phyloP scores from a whole-genome alignment of 345 rosid genomes.

The Erysimum cheiranthoides region DNA sequence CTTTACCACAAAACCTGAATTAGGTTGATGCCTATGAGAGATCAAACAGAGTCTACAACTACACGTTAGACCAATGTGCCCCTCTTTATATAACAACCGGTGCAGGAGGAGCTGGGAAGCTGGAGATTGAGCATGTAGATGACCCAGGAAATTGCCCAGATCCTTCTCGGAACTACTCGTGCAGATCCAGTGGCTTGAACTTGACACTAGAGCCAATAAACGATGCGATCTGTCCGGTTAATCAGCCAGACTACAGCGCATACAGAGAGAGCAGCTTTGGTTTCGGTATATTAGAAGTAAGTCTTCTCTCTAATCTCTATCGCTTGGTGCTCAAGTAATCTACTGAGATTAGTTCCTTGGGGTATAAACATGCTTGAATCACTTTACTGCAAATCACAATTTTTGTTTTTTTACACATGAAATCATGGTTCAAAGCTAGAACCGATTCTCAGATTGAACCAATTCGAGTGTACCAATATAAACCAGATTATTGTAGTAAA shows the following conservation, averaged over 20 bases:
- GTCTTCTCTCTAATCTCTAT: slow-evolving; percentile 17
- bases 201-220: slow-evolving; percentile 69
- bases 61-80: slow-evolving; percentile 80
- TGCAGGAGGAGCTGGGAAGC: slow-evolving; percentile 78
- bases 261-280: slow-evolving; percentile 95
- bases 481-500: not conserved
- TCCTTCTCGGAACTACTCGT: slow-evolving; percentile 43
- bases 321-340: slow-evolving; percentile 26
- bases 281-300: slow-evolving; percentile 86
- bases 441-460: slow-evolving; percentile 16
- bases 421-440: not conserved
- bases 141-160: slow-evolving; percentile 84
- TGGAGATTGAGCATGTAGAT: slow-evolving; percentile 74
- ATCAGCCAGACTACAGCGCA: slow-evolving; percentile 89
- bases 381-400: not conserved
- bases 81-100: slow-evolving; percentile 78
- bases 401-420: not conserved
- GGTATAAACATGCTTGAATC: not conserved
- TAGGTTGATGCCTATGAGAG: slow-evolving; percentile 97
- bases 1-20: slow-evolving; percentile 9
- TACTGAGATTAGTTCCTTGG: slow-evolving; percentile 3
- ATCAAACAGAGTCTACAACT: slow-evolving; percentile 86
- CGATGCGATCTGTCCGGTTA: slow-evolving; percentile 69
- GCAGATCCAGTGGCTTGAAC: slow-evolving; percentile 65
- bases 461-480: not conserved